Evolutionary conservation across 83 land plant species (phyloP).

Genomic region (Picea abies): DNA sequence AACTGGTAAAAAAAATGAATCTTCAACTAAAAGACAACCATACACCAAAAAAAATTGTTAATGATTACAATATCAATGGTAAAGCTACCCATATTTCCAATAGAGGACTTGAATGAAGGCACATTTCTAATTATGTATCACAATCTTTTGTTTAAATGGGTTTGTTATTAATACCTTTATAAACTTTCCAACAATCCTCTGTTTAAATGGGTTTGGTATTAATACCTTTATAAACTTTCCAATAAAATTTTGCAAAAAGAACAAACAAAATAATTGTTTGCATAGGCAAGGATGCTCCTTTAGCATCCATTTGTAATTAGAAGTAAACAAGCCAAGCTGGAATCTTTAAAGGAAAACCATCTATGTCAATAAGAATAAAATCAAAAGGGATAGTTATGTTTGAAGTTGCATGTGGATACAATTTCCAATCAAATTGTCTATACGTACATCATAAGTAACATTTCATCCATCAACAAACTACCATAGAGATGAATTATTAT

Average conservation of each 20-base stretch:
- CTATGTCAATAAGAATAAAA: not conserved
- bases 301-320: not conserved
- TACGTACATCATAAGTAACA: not conserved
- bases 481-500: not conserved
- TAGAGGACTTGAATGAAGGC: too few species aligned
- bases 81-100: too few species aligned
- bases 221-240: not conserved
- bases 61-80: too few species aligned
- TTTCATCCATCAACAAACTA: not conserved
- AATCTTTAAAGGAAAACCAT: not conserved
- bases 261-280: not conserved
- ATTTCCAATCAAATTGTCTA: not conserved
- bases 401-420: not conserved
- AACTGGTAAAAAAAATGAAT: too few species aligned
- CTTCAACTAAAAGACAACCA: too few species aligned
- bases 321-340: not conserved
- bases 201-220: too few species aligned
- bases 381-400: not conserved
- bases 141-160: too few species aligned
- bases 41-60: too few species aligned
- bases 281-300: not conserved
- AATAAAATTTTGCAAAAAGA: not conserved
- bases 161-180: too few species aligned
- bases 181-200: too few species aligned
- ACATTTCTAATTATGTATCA: too few species aligned